These are phyloP conservation scores for Colletotrichum abscissum DNA, from an alignment of 2,329 filamentous ascomycete genomes.

Conservation along the genomic window DNA sequence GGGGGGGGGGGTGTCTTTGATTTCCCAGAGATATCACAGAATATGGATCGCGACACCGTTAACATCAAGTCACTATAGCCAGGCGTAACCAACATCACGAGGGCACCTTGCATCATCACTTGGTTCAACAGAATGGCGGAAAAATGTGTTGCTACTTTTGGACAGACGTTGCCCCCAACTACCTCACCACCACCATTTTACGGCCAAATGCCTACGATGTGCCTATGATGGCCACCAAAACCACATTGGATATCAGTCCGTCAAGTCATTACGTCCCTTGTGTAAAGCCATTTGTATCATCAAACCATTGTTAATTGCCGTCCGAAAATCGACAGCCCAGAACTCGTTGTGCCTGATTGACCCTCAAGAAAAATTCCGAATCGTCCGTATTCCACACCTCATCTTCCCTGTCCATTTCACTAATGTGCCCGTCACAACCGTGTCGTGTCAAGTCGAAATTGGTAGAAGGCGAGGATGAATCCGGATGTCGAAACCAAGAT, in stretches of 20 bases:
- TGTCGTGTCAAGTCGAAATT: constrained; percentile 17
- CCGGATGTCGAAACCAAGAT: constrained; percentile 36
- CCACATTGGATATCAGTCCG: constrained; percentile 7
- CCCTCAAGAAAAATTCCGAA: constrained; percentile 33
- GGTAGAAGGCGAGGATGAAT: constrained; percentile 39
- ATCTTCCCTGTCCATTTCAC: constrained; percentile 13
- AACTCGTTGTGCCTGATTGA: constrained; percentile 47
- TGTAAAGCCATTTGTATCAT: constrained; percentile 31
- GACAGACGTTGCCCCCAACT: not conserved
- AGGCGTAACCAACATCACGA: not conserved
- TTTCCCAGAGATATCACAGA: no score
- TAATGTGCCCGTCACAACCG: constrained; percentile 27
- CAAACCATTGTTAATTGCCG: constrained; percentile 41
- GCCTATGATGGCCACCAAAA: constrained; percentile 4
- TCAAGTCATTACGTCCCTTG: constrained; percentile 31
- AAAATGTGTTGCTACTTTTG: not conserved
- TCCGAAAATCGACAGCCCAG: constrained; percentile 44
- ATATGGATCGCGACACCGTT: not conserved
- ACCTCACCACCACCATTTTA: not conserved
- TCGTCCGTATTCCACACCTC: constrained; percentile 19
- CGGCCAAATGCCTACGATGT: constrained; percentile 1
- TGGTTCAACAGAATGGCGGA: not conserved
- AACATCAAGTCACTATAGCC: not conserved
- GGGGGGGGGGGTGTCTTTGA: no score
- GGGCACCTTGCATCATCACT: not conserved